Percentiles rank a stretch among this genome's conserved stretches.
Conservation (phyloP, 108 stramenopile species). For the Pinguiococcus pyrenoidosus region DNA sequence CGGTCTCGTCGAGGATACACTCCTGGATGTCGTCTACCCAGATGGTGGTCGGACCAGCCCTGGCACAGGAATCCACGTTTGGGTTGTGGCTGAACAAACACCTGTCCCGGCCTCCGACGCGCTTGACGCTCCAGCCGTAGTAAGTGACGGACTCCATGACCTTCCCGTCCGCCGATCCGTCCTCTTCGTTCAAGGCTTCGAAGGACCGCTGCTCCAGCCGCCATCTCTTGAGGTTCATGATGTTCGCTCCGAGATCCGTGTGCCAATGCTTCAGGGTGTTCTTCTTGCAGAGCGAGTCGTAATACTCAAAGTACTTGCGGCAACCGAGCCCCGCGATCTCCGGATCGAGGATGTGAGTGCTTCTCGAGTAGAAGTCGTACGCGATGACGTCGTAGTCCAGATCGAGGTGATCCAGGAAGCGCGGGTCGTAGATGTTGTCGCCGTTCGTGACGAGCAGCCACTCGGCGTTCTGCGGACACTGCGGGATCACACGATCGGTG, state of each 20-base stretch:
- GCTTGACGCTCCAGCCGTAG: not conserved
- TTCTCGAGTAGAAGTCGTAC: conserved; percentile 2
- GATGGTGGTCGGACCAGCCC: too few species aligned
- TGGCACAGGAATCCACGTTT: not conserved
- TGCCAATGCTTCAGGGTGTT: not conserved
- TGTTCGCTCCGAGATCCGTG: conserved; percentile 2
- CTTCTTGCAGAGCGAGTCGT: not conserved
- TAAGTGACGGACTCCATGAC: not conserved
- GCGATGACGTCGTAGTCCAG: not conserved
- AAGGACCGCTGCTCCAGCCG: not conserved
- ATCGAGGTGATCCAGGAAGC: not conserved
- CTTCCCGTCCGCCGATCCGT: not conserved
- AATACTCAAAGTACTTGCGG: not conserved
- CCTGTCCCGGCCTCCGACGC: not conserved
- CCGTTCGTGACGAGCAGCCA: conserved; percentile 16
- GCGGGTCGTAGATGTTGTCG: conserved; percentile 10
- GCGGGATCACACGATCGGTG: not conserved
- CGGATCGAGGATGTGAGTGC: not conserved
- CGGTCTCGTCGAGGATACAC: too few species aligned
- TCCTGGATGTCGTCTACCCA: too few species aligned
- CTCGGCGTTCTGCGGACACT: not conserved
- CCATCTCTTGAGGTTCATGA: not conserved
- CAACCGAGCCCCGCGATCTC: too few species aligned
- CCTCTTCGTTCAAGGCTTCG: not conserved
- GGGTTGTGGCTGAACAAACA: not conserved